Conservation (phyloP, 2,329 filamentous ascomycete genomes). For the Bisporella sp. region DNA sequence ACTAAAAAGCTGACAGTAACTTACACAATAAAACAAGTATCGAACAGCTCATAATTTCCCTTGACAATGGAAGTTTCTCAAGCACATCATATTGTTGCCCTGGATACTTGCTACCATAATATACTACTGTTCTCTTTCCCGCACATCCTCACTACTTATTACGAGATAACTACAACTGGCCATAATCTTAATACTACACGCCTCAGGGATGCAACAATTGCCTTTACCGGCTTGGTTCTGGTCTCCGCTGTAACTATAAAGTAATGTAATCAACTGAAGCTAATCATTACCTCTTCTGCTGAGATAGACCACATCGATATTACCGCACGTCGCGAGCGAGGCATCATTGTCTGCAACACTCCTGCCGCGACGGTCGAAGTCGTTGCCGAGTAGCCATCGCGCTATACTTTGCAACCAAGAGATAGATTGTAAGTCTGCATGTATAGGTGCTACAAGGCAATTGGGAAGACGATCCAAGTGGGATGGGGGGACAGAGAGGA, state of each 20-base stretch:
- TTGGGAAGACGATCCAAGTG: constrained; percentile 14
- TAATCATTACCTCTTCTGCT: constrained; percentile 31
- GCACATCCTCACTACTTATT: too few species aligned
- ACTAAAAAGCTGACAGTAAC: too few species aligned
- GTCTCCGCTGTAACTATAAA: constrained; percentile 24
- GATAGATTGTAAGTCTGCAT: constrained; percentile 27
- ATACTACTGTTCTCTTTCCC: too few species aligned
- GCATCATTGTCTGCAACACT: constrained; percentile 31
- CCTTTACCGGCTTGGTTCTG: constrained; percentile 10
- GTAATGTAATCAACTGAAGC: constrained; percentile 25
- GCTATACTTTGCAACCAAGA: constrained; percentile 28
- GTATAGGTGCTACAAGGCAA: constrained; percentile 19
- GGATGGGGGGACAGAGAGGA: constrained; percentile 17
- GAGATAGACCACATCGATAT: constrained; percentile 33
- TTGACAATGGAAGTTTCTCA: too few species aligned
- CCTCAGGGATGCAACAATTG: too few species aligned
- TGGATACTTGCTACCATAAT: too few species aligned
- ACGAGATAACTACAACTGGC: too few species aligned
- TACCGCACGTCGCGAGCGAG: constrained; percentile 25
- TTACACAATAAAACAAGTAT: too few species aligned
- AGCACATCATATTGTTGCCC: too few species aligned
- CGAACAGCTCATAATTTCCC: too few species aligned
- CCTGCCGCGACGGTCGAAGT: constrained; percentile 30
- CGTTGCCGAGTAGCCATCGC: constrained; percentile 28
- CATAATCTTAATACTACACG: too few species aligned